Evolutionary conservation across 179 eudicot species (phyloP).

Genomic region (Nepenthes alata): DNA sequence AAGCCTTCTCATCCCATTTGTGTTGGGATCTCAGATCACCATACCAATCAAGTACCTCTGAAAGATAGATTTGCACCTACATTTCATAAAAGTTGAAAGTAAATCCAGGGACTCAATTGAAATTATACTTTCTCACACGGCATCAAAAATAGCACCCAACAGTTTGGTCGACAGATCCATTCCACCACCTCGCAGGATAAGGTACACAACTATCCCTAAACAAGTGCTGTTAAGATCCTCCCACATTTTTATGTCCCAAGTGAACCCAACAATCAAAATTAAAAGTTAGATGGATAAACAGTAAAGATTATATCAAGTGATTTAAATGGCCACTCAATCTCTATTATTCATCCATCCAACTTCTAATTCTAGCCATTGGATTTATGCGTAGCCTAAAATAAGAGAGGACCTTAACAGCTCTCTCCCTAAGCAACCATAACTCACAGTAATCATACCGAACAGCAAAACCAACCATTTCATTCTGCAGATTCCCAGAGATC

Average conservation of each 20-base stretch:
- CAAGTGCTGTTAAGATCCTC: too few relatives aligned
- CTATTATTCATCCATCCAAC: too few relatives aligned
- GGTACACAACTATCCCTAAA: neutral
- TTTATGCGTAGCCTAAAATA: too few relatives aligned
- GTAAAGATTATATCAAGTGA: too few relatives aligned
- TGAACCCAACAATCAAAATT: neutral
- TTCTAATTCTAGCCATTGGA: too few relatives aligned
- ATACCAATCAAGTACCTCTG: slow-evolving; percentile 97
- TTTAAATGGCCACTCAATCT: too few relatives aligned
- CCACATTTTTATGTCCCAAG: too few relatives aligned
- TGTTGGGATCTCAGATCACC: slow-evolving; percentile 53
- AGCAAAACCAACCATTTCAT: slow-evolving; percentile 67
- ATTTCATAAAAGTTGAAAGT: slow-evolving; percentile 4
- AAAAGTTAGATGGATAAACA: neutral
- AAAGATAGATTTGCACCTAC: slow-evolving; percentile 88
- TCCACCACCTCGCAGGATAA: neutral
- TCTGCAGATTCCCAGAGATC: slow-evolving; percentile 85
- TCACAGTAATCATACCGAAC: too few relatives aligned
- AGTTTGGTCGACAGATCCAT: neutral
- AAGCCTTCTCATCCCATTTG: slow-evolving; percentile 79
- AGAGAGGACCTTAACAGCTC: too few relatives aligned
- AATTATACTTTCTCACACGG: neutral
- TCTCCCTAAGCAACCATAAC: too few relatives aligned
- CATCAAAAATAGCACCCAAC: slow-evolving; percentile 1
- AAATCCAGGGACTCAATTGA: neutral